Evolutionary conservation across 352 stramenopile genomes (phyloP).

Genomic region (Phytophthora sp.): DNA sequence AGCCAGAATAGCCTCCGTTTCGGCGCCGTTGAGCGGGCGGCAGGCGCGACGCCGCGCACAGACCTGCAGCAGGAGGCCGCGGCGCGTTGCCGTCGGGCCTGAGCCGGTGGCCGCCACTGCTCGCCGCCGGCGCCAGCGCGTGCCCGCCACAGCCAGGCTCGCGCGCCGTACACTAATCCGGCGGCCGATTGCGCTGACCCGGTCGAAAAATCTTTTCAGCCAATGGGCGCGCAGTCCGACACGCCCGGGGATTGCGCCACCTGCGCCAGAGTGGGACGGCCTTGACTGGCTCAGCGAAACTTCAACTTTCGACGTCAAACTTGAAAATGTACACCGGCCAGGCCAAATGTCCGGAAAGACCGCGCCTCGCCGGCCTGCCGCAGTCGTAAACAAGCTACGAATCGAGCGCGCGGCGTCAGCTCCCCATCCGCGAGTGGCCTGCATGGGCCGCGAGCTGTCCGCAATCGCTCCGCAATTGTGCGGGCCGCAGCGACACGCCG

Average conservation of each 20-base stretch:
- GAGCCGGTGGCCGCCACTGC: too few species aligned
- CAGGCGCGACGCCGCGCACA: background rate
- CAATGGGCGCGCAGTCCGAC: constrained; percentile 17
- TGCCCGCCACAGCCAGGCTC: background rate
- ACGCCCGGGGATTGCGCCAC: constrained; percentile 18
- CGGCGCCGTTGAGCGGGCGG: background rate
- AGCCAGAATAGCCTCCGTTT: background rate
- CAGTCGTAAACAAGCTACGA: background rate
- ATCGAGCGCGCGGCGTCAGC: background rate
- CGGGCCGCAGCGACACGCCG: too few species aligned
- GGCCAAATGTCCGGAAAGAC: background rate
- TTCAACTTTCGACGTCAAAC: constrained; percentile 18
- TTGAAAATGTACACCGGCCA: too few species aligned
- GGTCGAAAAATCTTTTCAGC: constrained; percentile 2
- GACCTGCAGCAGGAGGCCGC: too few species aligned
- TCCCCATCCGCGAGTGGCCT: too few species aligned
- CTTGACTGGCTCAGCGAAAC: constrained; percentile 18
- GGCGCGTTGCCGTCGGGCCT: too few species aligned
- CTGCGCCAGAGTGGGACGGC: constrained; percentile 3
- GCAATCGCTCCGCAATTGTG: too few species aligned
- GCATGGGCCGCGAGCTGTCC: background rate
- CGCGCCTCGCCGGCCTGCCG: background rate
- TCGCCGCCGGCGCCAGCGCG: background rate
- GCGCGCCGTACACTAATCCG: too few species aligned
- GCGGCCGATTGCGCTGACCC: background rate